These are phyloP conservation scores for Pseudisothecium myosuroides DNA, from an alignment of 225 moss, liverwort and hornwort species.

Conservation along the genomic window DNA sequence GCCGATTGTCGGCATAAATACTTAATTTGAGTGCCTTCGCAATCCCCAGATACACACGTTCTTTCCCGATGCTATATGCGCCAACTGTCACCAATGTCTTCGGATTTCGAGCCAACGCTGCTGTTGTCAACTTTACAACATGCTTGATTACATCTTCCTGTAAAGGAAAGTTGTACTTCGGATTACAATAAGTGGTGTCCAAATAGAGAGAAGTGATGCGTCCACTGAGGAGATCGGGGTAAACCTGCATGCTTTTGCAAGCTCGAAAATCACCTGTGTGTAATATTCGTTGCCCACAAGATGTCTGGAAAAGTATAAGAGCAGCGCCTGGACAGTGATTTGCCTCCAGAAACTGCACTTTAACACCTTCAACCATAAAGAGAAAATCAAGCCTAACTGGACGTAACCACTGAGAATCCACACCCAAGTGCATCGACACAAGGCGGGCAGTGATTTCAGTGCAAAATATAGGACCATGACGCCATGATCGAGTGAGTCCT, in stretches of 20 bases:
- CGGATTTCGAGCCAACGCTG: slow-evolving; percentile 46
- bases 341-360: slow-evolving; percentile 76
- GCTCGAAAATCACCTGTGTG: slow-evolving; percentile 96
- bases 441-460: slow-evolving; percentile 79
- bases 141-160: slow-evolving; percentile 38
- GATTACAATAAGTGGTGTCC: slow-evolving; percentile 90
- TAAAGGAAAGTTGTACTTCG: slow-evolving; percentile 69
- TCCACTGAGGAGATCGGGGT: slow-evolving; percentile 60
- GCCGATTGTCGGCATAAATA: slow-evolving; percentile 68
- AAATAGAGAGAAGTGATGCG: slow-evolving; percentile 60
- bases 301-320: slow-evolving; percentile 63
- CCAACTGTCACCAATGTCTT: slow-evolving; percentile 88
- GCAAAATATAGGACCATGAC: slow-evolving; percentile 85
- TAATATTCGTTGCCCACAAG: slow-evolving; percentile 53
- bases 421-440: slow-evolving; percentile 74
- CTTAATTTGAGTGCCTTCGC: slow-evolving; percentile 65
- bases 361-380: slow-evolving; percentile 43
- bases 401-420: slow-evolving; percentile 62
- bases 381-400: slow-evolving; percentile 40
- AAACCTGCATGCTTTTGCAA: slow-evolving; percentile 75
- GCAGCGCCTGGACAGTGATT: slow-evolving; percentile 97
- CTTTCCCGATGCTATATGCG: slow-evolving; percentile 92
- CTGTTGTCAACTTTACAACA: slow-evolving; percentile 29
- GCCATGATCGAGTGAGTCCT: slow-evolving; percentile 82
- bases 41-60: slow-evolving; percentile 84